Conservation (phyloP, 352 stramenopile species). For the Aphanomyces euteiches region DNA sequence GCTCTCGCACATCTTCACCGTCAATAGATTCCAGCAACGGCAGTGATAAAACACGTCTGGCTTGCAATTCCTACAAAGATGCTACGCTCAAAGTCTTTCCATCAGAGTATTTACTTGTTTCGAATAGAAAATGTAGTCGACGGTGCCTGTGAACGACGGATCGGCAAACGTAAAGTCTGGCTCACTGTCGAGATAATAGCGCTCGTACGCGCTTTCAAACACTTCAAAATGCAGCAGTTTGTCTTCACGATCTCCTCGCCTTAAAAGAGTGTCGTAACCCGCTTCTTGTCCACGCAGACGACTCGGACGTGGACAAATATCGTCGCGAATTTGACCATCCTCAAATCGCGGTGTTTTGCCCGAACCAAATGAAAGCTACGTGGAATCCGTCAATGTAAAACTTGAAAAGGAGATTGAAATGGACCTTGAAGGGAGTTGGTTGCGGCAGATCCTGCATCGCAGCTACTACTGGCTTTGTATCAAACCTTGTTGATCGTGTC, state of each 20-base stretch:
- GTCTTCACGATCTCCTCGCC: conserved; percentile 46
- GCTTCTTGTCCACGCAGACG: conserved; percentile 32
- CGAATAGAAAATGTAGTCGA: conserved; percentile 87
- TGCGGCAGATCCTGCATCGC: conserved; percentile 17
- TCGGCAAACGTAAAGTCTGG: conserved; percentile 68
- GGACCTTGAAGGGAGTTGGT: conserved; percentile 29
- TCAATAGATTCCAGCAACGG: conserved; percentile 47
- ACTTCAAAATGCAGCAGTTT: conserved; percentile 57
- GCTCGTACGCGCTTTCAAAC: conserved; percentile 68
- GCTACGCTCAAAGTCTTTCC: not conserved
- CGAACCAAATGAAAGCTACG: conserved; percentile 46
- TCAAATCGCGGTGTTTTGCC: conserved; percentile 66
- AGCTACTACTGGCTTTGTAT: conserved; percentile 10
- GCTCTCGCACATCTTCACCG: conserved; percentile 43
- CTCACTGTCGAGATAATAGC: conserved; percentile 53
- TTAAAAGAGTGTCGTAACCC: conserved; percentile 39
- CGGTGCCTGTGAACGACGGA: conserved; percentile 50
- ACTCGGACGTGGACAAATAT: conserved; percentile 40
- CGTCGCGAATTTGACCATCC: conserved; percentile 38
- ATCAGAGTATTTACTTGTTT: conserved; percentile 31
- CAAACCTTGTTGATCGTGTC: conserved; percentile 23
- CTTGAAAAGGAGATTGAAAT: not conserved
- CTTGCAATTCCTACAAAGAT: conserved; percentile 35
- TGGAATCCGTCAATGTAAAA: conserved; percentile 23
- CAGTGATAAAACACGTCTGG: conserved; percentile 55